phyloP scores from a whole-genome alignment of 192 early-diverging fungal species.

The Geosiphon pyriformis region DNA sequence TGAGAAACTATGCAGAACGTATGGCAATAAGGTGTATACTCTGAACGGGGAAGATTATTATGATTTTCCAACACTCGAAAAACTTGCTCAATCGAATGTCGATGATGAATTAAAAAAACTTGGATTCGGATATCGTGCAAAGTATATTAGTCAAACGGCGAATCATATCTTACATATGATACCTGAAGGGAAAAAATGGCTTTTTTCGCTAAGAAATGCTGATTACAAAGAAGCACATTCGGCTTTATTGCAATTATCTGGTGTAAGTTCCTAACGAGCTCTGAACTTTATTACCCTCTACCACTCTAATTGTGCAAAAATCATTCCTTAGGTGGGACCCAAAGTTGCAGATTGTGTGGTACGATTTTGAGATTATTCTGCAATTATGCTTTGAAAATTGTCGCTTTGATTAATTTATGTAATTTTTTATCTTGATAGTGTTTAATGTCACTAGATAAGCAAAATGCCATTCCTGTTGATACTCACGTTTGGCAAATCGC shows the following conservation, averaged over 20 bases:
- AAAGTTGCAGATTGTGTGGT: slow-evolving; percentile 97
- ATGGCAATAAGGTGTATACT: slow-evolving; percentile 39
- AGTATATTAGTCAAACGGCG: slow-evolving; percentile 79
- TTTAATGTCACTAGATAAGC: slow-evolving; percentile 87
- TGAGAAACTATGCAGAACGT: slow-evolving; percentile 42
- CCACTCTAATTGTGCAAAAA: too few relatives aligned
- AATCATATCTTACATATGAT: slow-evolving; percentile 35
- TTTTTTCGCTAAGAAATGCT: slow-evolving; percentile 52
- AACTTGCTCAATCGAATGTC: slow-evolving; percentile 49
- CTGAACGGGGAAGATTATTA: slow-evolving; percentile 44
- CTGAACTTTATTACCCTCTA: too few relatives aligned
- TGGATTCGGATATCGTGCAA: slow-evolving; percentile 95
- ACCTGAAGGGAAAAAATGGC: slow-evolving; percentile 50
- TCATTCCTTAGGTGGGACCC: slow-evolving; percentile 58
- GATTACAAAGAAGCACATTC: slow-evolving; percentile 53
- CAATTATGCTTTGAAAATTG: background rate
- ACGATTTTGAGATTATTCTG: slow-evolving; percentile 13
- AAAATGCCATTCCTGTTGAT: slow-evolving; percentile 78
- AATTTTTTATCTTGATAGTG: slow-evolving; percentile 32
- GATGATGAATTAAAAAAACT: slow-evolving; percentile 63
- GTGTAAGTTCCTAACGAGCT: slow-evolving; percentile 42
- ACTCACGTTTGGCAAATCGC: slow-evolving; percentile 98
- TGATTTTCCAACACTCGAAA: slow-evolving; percentile 62
- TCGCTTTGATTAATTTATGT: background rate
- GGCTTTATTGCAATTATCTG: slow-evolving; percentile 64